Base-by-base conservation (phyloP, 371 early-diverging fungal species). In the Funneliformis caledonium region DNA sequence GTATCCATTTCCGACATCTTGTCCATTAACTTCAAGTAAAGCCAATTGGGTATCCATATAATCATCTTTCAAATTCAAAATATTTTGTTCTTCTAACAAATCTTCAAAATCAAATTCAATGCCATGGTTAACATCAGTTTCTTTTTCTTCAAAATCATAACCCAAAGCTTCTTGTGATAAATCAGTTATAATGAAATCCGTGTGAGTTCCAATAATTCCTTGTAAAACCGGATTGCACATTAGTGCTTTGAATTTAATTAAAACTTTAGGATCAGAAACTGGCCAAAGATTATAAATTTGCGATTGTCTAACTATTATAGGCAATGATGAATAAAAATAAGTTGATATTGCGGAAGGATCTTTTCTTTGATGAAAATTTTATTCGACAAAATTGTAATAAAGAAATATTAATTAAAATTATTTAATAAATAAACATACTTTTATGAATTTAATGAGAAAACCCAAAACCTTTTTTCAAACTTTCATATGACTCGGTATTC, bases 151-250 rank as follows among this genome's bases (percentile, higher is more conserved):
- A 56, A 70, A 75, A n/a, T 50, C 22, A 43, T 42, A 42, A 31
- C 19, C n/a, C 11, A 70, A 70, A 42, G 45, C 43, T 43, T 70
- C 72, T 33, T 60, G 33, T 22, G 85, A 84, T 70, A 83, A 78
- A 26, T 85, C 85, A 12, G 85, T 85, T 70, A 89, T 83, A 14
- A 88, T 81, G 22, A 90, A 80, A 42, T 81, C 75, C 12, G 88
- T 87, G n/a, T 82, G 81, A 10, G 77, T 78, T 22, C 84, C 80
- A 45, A 93, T 85, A 72, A 87, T 85, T 0, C 94, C 93, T 82
- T 94, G 94, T 48, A 91, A 85, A 0, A 93, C 93, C 2, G 94
- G 92, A 77, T 86, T 88, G 65, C 88, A 87, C 90, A 90, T 91
- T 61, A 94, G 82, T 2, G 91, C 88, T 45, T 85, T 84, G 81